Evolutionary conservation across 2,329 filamentous ascomycete species (phyloP).

Genomic region (Scleromitrula shiraiana): DNA sequence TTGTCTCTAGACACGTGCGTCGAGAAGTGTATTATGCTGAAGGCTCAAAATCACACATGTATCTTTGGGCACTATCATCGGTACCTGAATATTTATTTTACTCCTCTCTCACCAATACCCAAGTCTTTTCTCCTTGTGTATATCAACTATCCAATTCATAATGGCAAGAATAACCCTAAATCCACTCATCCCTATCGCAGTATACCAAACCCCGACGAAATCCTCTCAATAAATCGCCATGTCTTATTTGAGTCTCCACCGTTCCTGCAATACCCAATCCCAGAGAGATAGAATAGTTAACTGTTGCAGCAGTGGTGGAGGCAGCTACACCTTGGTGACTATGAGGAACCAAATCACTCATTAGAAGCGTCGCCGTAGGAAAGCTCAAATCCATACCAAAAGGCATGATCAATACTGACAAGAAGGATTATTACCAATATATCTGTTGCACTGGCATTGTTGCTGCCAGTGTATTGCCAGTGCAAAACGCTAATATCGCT

Average conservation of each 20-base stretch:
- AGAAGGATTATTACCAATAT: conserved; percentile 57
- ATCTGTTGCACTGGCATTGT: conserved; percentile 44
- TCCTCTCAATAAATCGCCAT: background rate
- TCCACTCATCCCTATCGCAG: background rate
- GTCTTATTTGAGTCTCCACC: conserved; percentile 39
- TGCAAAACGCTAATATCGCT: conserved; percentile 28
- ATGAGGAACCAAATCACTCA: conserved; percentile 42
- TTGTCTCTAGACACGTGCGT: too few relatives aligned
- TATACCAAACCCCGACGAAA: background rate
- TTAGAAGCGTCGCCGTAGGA: conserved; percentile 51
- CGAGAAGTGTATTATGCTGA: too few relatives aligned
- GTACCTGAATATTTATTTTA: too few relatives aligned
- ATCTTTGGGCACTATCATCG: too few relatives aligned
- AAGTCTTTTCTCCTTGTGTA: too few relatives aligned
- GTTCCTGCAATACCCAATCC: conserved; percentile 59
- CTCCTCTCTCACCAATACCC: too few relatives aligned
- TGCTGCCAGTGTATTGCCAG: conserved; percentile 34
- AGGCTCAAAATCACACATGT: too few relatives aligned
- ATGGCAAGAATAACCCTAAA: background rate
- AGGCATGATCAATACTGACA: conserved; percentile 47
- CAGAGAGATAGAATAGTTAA: conserved; percentile 60
- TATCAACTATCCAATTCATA: background rate
- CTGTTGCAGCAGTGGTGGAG: conserved; percentile 50
- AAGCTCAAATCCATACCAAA: conserved; percentile 60
- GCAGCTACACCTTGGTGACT: conserved; percentile 38